Evolutionary conservation across 805 yeast species (phyloP).

Genomic region (Candida bentonensis): DNA sequence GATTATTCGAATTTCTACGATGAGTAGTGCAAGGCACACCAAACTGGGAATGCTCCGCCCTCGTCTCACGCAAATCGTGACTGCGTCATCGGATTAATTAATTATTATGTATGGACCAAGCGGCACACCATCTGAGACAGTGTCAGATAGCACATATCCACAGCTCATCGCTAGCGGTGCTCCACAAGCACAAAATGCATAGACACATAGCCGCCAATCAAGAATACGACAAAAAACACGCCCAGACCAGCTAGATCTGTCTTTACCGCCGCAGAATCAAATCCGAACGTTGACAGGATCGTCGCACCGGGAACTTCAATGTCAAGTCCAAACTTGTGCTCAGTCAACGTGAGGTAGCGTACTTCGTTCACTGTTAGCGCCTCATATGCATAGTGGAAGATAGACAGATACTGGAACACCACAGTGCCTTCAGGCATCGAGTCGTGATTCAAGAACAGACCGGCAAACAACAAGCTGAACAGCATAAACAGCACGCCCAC

Average conservation of each 20-base stretch:
- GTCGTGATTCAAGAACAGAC: constrained; percentile 79
- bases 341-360: constrained; percentile 66
- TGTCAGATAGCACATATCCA: too few relatives aligned
- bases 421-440: constrained; percentile 40
- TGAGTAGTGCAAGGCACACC: too few relatives aligned
- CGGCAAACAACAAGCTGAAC: constrained; percentile 84
- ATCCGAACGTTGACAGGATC: constrained; percentile 88
- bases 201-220: constrained; percentile 58
- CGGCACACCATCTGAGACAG: too few relatives aligned
- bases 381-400: constrained; percentile 94
- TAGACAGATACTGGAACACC: constrained; percentile 61
- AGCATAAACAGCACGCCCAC: constrained; percentile 71
- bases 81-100: too few relatives aligned
- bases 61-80: too few relatives aligned
- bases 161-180: constrained; percentile 32
- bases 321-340: constrained; percentile 80
- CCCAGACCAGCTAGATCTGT: constrained; percentile 50
- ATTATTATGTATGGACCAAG: too few relatives aligned
- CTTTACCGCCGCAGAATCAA: constrained; percentile 63
- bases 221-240: constrained; percentile 43
- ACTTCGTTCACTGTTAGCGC: constrained; percentile 88
- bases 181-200: constrained; percentile 66
- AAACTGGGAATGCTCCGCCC: too few relatives aligned
- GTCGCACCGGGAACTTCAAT: constrained; percentile 98
- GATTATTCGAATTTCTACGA: too few relatives aligned